Conservation (phyloP, 352 stramenopile species). For the Pythium folliculosum region DNA sequence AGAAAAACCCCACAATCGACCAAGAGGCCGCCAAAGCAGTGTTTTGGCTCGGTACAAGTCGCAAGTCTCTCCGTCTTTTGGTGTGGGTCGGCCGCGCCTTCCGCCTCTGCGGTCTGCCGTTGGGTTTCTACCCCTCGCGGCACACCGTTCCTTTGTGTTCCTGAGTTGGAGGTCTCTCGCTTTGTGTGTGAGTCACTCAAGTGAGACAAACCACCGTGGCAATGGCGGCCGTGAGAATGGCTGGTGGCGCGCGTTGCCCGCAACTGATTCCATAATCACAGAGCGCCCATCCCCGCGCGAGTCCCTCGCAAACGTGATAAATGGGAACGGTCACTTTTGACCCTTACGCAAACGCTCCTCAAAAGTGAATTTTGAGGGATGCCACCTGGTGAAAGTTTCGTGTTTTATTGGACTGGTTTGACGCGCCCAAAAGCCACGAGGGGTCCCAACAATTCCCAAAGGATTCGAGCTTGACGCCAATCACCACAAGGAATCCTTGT, state of each 20-base stretch:
- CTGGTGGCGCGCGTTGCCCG: neutral
- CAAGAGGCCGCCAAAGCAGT: neutral
- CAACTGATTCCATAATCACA: slow-evolving; percentile 7
- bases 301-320: neutral
- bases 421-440: too few species aligned
- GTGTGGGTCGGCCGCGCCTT: too few species aligned
- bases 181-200: neutral
- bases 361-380: neutral
- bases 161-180: neutral
- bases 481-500: too few species aligned
- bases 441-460: too few species aligned
- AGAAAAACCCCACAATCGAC: too few species aligned
- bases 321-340: slow-evolving; percentile 10
- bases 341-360: neutral
- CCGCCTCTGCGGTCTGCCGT: neutral
- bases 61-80: neutral
- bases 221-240: neutral
- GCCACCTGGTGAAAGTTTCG: neutral
- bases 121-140: neutral
- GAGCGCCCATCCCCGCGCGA: neutral
- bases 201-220: neutral
- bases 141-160: neutral
- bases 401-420: neutral
- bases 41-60: neutral
- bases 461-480: too few species aligned